Evolutionary conservation across 495 filamentous ascomycete genomes (phyloP), one percentile per base, ranked within the genome.

Genomic region (Echria macrotheca): DNA sequence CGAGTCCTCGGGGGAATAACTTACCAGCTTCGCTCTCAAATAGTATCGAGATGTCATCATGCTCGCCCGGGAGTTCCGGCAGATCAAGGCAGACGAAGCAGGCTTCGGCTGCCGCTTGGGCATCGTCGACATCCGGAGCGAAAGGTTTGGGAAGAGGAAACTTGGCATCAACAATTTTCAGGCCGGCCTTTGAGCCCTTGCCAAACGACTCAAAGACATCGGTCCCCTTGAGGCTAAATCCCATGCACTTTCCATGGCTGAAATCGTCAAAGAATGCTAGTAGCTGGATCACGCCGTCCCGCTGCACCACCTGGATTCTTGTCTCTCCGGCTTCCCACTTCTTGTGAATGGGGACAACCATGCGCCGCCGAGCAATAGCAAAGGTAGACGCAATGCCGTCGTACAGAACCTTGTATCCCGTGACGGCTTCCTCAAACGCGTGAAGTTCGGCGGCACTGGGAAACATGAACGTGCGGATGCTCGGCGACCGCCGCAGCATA

Each of bases 321-420:
- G 86, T 84, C 25, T 71, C 68, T 9, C 70, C 78, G 1, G 89
- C 85, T 57, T 91, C 87, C 87, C 87, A 91, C 62, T 87, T 89
- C 69, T 95, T 94, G 66, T 90, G 82, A 41, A 91, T 87, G 0
- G 87, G 87, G n/a, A 91, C 86, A 18, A 93, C 84, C 78, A 85
- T 88, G 49, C 86, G 79, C 35, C 87, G 79, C n/a, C 88, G 86
- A 2, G 88, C 82, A 47, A 95, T 93, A 49, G 83, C 78, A 56
- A 94, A 89, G 3, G 77, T 82, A 0, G 78, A 69, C 8, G 85
- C 88, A 35, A 84, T 66, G 28, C 82, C 81, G 57, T 94, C 88
- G 53, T 83, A 94, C 3, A 85, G 69, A 2, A 91, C 84, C 17
- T 67, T 61, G 67, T 84, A 93, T 1, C 89, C 87, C 1, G 88